Evolutionary conservation across 176 grass and related monocot species (phyloP), one percentile per base, ranked within the genome.

Genomic region (Ensete ventricosum): DNA sequence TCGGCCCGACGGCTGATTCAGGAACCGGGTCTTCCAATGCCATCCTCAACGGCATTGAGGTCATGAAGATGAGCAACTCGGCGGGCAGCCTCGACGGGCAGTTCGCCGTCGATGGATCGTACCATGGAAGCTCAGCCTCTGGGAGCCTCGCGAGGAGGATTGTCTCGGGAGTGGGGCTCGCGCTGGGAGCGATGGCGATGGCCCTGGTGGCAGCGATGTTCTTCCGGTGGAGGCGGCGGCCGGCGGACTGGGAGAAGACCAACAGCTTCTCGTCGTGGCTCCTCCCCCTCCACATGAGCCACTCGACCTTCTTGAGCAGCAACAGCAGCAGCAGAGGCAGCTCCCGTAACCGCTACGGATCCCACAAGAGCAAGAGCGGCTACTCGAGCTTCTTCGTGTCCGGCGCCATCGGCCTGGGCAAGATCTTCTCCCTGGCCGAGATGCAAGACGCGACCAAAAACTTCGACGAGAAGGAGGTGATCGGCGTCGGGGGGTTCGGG

Each of bases 51-150:
- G 73, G 73, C 20, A 48, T 76, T 9, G 73, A 76, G 55, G 54
- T 76, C 22, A 48, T 76, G 73, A 76, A 76, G 55, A 63, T 76
- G 17, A 76, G 55, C 73, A 76, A 76, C 14, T 76, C 73, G 19
- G 73, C 55, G 1, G 73, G 73, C 9, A 76, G 73, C 55, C 55
- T 76, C 27, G 73, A 76, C 29, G 73, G 55, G 0, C 14, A 12
- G 27, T 76, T 76, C 27, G 14, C 55, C 16, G 73, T 58, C 0
- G 73, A 76, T 55, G 73, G 55, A 9, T n/a, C 73, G 11, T 43
- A 76, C 9, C 14, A 60, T 12, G 14, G 72, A 8, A 14, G 1
- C 6, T 2, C 52, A 49, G 51, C 2, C 9, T 9, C 50, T 2
- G 49, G 2, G 26, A 76, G 55, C 9, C 29, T 53, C 11, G 50